Evolutionary conservation across 495 filamentous ascomycete genomes (phyloP), one percentile per base, ranked within the genome.

Genomic region (Amorphotheca resinae): DNA sequence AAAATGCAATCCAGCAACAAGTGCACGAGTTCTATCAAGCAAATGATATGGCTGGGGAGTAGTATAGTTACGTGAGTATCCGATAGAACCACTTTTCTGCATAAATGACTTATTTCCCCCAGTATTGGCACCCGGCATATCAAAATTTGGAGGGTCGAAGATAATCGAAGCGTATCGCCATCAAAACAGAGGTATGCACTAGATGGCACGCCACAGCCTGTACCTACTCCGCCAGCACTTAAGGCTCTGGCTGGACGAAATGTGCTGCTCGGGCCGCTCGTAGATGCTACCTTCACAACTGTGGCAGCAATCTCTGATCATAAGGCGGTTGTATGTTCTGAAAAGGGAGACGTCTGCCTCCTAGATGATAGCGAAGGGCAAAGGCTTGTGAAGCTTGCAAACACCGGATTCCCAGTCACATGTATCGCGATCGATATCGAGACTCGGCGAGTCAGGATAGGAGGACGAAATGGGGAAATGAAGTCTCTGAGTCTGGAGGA

Each of bases 1-100:
- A 85, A 69, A 54, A 65, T 98, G 31, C 84, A 93, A 59, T 86
- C 87, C 23, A 89, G 84, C 54, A 95, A 95, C 57, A 88, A 91
- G 59, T 96, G 91, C 63, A 95, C 87, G 20, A 80, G 82, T 14
- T 76, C 73, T 33, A 67, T 95, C 51, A 80, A 77, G 30, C 75
- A 78, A 22, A 89, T 95, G 70, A 76, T 82, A 40, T 98, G 91
- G 89, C 73, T 95, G 59, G 14, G 53, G 15, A 56, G 39, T 20
- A 50, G 41, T 26, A 70, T 87, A 33, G 64, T 87, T 16, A 85
- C 80, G 66, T 77, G 63, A 38, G 72, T 67, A 42, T 25, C 35
- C 3, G n/a, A 20, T 30, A 50, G 44, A 51, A 6, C 17, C 41
- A 31, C n/a, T 28, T 6, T 36, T 16, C n/a, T 5, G n/a, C 17